These are phyloP conservation scores for Phytophthora meadii DNA, from an alignment of 352 stramenopile genomes.

Conservation along the genomic window DNA sequence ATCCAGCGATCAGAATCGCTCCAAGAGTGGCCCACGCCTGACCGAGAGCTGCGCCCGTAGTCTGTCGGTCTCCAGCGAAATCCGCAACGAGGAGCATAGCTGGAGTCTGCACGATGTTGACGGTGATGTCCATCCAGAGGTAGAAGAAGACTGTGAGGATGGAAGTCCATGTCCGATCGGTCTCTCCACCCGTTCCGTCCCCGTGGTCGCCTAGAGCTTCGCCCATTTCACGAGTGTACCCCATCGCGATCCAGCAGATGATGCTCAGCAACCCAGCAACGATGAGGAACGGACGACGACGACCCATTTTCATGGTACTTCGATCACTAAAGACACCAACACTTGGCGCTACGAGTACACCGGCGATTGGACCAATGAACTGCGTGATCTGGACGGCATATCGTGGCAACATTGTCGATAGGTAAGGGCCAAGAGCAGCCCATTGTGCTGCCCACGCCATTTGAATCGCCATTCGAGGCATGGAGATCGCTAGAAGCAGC, in stretches of 20 bases:
- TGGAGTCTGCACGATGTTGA: conserved; percentile 59
- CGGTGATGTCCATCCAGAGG: conserved; percentile 70
- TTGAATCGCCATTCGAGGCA: conserved; percentile 60
- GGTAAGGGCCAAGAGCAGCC: conserved; percentile 56
- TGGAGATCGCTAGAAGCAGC: conserved; percentile 51
- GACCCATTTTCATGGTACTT: conserved; percentile 41
- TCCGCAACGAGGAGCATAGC: conserved; percentile 60
- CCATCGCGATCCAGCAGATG: conserved; percentile 63
- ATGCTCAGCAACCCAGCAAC: conserved; percentile 40
- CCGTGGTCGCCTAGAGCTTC: conserved; percentile 49
- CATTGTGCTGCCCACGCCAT: conserved; percentile 70
- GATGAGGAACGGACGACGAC: conserved; percentile 51
- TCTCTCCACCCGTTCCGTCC: conserved; percentile 28
- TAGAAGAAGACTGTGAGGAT: conserved; percentile 62
- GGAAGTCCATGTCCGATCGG: conserved; percentile 50
- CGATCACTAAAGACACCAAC: conserved; percentile 61
- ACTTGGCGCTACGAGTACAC: conserved; percentile 56
- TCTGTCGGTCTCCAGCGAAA: conserved; percentile 64
- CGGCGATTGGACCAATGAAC: conserved; percentile 55
- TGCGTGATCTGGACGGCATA: conserved; percentile 59
- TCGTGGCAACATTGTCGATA: conserved; percentile 50
- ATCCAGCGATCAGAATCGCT: conserved; percentile 49
- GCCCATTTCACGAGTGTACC: conserved; percentile 58
- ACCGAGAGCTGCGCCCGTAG: conserved; percentile 48
- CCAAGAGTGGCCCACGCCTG: conserved; percentile 51